phyloP scores from a whole-genome alignment of 2,329 filamentous ascomycete species.

The Dothistroma pini region DNA sequence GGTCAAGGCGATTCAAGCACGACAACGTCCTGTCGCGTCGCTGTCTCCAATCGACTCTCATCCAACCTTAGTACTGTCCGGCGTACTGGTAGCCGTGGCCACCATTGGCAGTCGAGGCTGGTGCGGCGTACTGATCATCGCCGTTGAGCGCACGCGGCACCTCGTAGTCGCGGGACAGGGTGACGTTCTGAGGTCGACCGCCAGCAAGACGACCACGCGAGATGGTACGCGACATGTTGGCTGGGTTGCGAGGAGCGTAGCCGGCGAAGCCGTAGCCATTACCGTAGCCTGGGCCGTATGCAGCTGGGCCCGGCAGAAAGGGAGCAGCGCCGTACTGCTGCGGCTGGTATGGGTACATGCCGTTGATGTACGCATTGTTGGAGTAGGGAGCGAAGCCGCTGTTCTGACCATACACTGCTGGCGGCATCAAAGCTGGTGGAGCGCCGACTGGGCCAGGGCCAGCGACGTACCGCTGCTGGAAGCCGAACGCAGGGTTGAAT shows the following conservation, averaged over 20 bases:
- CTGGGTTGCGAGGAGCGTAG: slow-evolving; percentile 11
- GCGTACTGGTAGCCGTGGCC: slow-evolving; percentile 1
- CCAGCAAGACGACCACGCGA: slow-evolving; percentile 22
- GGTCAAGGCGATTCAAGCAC: not conserved
- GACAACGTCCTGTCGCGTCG: not conserved
- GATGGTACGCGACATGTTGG: slow-evolving; percentile 20
- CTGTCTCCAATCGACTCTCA: not conserved
- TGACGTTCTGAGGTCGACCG: slow-evolving; percentile 20
- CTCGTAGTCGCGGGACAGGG: slow-evolving; percentile 7
- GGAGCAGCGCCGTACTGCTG: not conserved
- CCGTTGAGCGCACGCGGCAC: not conserved
- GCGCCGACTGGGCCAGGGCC: slow-evolving; percentile 8
- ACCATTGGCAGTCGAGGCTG: not conserved
- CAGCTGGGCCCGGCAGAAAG: not conserved
- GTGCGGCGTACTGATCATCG: not conserved
- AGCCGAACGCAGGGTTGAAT: not conserved
- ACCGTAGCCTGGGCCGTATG: not conserved
- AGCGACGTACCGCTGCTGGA: slow-evolving; percentile 7
- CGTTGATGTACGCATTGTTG: not conserved
- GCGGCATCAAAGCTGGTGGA: not conserved
- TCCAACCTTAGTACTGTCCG: slow-evolving; percentile 3
- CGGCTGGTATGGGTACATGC: not conserved
- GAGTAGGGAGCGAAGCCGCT: not conserved
- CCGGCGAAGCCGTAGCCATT: slow-evolving; percentile 4
- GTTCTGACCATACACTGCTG: not conserved